These are phyloP conservation scores for Mariannaea sp. DNA, from an alignment of 2,329 filamentous ascomycete genomes.

Conservation along the genomic window DNA sequence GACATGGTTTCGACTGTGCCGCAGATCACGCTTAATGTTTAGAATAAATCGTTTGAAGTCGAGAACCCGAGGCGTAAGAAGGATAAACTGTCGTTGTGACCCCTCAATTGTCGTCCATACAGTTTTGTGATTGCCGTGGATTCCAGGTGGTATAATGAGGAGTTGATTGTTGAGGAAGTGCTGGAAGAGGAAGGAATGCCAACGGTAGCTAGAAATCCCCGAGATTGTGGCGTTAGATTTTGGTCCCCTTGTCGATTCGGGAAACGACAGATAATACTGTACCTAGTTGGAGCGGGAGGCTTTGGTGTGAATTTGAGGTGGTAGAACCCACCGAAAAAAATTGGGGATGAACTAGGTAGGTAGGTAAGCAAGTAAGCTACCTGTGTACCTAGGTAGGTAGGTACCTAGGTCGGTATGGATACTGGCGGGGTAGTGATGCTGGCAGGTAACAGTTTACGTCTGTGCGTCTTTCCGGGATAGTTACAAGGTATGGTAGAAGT, in stretches of 20 bases:
- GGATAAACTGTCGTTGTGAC: constrained; percentile 25
- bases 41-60: constrained; percentile 17
- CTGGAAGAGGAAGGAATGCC: constrained; percentile 33
- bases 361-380: too few relatives aligned
- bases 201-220: constrained; percentile 32
- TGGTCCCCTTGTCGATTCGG: constrained; percentile 29
- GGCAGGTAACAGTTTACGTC: neutral
- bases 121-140: constrained; percentile 9
- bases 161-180: constrained; percentile 22
- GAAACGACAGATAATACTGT: constrained; percentile 13
- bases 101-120: constrained; percentile 33
- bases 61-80: constrained; percentile 19
- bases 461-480: neutral
- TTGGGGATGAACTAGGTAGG: constrained; percentile 10
- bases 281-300: neutral
- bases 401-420: too few relatives aligned
- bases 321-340: constrained; percentile 18
- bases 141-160: constrained; percentile 20
- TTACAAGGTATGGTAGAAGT: neutral
- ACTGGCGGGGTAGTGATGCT: constrained; percentile 16
- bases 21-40: constrained; percentile 12
- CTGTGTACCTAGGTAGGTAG: too few relatives aligned
- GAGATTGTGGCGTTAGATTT: constrained; percentile 31
- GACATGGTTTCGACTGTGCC: constrained; percentile 39
- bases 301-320: constrained; percentile 11